Evolutionary conservation across 331 rosid genomes (phyloP).

Genomic region (Cydonia oblonga): DNA sequence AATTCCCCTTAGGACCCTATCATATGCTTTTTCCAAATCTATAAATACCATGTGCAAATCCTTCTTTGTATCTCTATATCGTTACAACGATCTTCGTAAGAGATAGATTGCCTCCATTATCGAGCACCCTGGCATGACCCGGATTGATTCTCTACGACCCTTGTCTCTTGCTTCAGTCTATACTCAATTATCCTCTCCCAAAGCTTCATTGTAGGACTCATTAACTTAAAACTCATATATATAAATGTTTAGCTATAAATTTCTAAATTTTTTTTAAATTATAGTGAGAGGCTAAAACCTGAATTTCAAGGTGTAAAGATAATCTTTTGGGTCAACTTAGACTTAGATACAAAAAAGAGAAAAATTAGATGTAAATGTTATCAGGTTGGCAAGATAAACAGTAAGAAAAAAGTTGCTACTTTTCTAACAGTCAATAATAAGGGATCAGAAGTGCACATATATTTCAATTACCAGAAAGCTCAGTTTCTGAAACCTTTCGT

Average conservation of each 20-base stretch:
- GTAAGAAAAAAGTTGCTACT: background rate
- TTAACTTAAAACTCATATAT: too few species aligned
- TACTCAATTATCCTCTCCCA: too few species aligned
- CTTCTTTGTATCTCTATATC: too few species aligned
- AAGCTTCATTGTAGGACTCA: too few species aligned
- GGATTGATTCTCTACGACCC: too few species aligned
- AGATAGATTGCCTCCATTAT: too few species aligned
- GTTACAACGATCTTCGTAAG: too few species aligned
- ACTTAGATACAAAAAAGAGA: background rate
- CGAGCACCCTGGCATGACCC: too few species aligned
- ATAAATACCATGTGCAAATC: too few species aligned
- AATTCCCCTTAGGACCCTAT: too few species aligned
- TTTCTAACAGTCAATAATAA: background rate
- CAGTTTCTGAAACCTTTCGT: constrained; percentile 7
- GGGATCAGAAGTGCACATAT: background rate
- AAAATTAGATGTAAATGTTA: background rate
- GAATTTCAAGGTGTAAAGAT: background rate
- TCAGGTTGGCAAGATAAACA: background rate
- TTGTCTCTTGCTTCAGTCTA: too few species aligned
- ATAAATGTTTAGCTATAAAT: background rate
- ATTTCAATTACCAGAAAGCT: constrained; percentile 3
- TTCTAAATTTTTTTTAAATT: background rate
- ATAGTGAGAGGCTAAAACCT: background rate
- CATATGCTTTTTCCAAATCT: too few species aligned
- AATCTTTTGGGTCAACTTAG: background rate